phyloP scores from a whole-genome alignment of 352 stramenopile species.

The Albugo laibachii region DNA sequence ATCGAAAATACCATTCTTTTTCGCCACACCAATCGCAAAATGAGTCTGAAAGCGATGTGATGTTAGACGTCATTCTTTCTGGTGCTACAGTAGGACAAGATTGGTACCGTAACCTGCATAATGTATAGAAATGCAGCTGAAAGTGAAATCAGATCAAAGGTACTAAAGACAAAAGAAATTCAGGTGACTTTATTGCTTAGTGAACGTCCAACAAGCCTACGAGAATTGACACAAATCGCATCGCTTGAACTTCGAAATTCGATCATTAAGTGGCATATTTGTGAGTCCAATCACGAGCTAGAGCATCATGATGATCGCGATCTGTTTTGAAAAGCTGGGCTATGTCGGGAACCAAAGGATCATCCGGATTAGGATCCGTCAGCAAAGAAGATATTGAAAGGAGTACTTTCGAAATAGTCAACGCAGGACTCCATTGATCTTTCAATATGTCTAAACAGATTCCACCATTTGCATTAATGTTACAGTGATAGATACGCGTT shows the following conservation, averaged over 20 bases:
- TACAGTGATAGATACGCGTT: constrained; percentile 99
- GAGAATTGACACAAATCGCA: too few relatives aligned
- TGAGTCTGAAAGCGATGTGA: too few relatives aligned
- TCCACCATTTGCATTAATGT: constrained; percentile 99
- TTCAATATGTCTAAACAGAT: constrained; percentile 99
- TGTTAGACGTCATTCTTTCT: too few relatives aligned
- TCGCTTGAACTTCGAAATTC: not conserved
- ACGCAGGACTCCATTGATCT: constrained; percentile 97
- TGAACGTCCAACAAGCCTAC: too few relatives aligned
- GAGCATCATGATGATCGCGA: constrained; percentile 86
- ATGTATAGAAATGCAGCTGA: too few relatives aligned
- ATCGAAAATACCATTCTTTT: constrained; percentile 12
- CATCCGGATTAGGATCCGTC: constrained; percentile 98
- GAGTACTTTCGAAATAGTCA: constrained; percentile 99
- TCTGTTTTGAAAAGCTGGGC: constrained; percentile 92
- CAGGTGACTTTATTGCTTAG: too few relatives aligned
- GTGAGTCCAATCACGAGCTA: constrained; percentile 92
- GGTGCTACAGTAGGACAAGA: too few relatives aligned
- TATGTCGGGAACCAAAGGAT: constrained; percentile 88
- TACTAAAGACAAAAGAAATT: too few relatives aligned
- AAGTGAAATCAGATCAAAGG: too few relatives aligned
- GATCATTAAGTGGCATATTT: constrained; percentile 95
- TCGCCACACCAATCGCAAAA: constrained; percentile 18
- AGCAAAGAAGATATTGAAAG: constrained; percentile 98
- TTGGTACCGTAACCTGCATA: too few relatives aligned